Evolutionary conservation across 306 rosid species (phyloP).

Genomic region (Ochetophila trinervis): DNA sequence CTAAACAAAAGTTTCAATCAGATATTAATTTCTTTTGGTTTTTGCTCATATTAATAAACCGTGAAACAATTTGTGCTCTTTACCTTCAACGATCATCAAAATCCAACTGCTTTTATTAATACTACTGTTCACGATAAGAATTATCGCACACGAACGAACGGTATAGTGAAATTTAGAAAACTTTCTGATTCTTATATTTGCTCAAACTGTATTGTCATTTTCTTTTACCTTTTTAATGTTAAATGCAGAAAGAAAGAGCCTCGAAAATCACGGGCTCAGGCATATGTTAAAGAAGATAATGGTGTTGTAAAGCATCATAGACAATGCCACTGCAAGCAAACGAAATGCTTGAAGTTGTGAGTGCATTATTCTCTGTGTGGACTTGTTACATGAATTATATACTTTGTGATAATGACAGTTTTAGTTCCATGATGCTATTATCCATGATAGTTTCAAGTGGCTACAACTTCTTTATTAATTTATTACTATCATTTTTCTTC

Average conservation of each 20-base stretch:
- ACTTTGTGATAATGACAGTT: too few relatives aligned
- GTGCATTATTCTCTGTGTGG: neutral
- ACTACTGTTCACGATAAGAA: neutral
- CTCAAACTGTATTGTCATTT: neutral
- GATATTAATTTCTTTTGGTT: too few relatives aligned
- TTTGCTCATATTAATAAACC: too few relatives aligned
- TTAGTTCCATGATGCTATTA: neutral
- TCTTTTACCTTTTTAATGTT: neutral
- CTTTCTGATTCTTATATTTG: slow-evolving; percentile 2
- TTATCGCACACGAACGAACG: neutral
- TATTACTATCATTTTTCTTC: neutral
- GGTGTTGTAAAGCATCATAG: neutral
- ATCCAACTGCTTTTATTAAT: too few relatives aligned
- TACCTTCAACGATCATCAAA: too few relatives aligned
- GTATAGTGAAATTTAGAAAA: neutral
- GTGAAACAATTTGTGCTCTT: too few relatives aligned
- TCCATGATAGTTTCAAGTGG: neutral
- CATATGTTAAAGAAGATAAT: neutral
- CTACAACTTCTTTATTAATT: neutral
- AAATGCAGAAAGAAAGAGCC: neutral
- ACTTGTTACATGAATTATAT: neutral
- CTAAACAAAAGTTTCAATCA: too few relatives aligned
- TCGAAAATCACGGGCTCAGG: neutral
- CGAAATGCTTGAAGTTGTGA: slow-evolving; percentile 16
- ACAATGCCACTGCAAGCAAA: slow-evolving; percentile 18